Evolutionary conservation across 2,329 filamentous ascomycete genomes (phyloP), one percentile per base, ranked within the genome.

Genomic region (Paecilomyces dactylethromorphus): DNA sequence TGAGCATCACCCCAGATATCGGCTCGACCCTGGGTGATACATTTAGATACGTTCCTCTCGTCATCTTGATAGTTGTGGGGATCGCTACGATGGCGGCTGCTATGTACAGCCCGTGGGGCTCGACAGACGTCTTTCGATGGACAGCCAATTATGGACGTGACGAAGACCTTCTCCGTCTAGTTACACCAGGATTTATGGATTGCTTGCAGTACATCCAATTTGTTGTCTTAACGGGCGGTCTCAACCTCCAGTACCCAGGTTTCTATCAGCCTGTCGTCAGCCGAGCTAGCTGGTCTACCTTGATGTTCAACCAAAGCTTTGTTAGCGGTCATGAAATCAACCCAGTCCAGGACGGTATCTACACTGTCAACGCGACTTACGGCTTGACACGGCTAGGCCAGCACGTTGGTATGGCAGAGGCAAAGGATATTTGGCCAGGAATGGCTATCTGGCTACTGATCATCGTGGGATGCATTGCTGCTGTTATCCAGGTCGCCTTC

Each of bases 191-290:
- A 0, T 97, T 99, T 71, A 92, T 91, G 6, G 94, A 99, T 71
- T 99, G 94, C 69, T 81, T 99, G 58, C 92, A 97, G 74, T 97
- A 99, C 72, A 90, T 99, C 18, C 94, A 99, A 71, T 99, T 96
- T 67, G 82, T 94, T 57, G 87, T 90, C 22, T 78, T 99, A 59
- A 94, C 92, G 0, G 93, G 93, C n/a, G 87, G 88, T 39, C 80
- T 99, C 59, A 91, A 88, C 7, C 80, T 99, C 63, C 86, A 88
- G 65, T 99, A 97, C 68, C 94, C 94, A 0, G 94, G 94, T 11
- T 99, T 90, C 71, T 99, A 92, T 71, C 93, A 96, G 71, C 94
- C 94, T 3, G 89, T 91, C 7, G 85, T 93, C 59, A 96, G 92
- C 73, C 90, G 93, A 72, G 88, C 84, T 13, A 86, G 89, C 45